A percentile compares a stretch with the other conserved stretches of the same genome.
Evolutionary conservation across 31 red algal species (phyloP).

Genomic region (Odonthalia washingtoniensis): DNA sequence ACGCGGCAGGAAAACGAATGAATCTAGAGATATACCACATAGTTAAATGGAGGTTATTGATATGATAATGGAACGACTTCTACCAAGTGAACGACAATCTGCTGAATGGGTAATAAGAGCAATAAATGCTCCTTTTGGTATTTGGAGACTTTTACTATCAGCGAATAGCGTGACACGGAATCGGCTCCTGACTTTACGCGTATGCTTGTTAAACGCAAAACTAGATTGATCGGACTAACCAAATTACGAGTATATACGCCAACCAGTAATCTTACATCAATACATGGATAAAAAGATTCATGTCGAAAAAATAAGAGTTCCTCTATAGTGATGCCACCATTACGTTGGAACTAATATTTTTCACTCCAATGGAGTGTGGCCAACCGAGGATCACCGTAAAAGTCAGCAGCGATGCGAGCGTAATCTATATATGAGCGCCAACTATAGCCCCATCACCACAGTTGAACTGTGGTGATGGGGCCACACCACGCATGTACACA

Average conservation of each 20-base stretch:
- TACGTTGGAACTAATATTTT: too few relatives aligned
- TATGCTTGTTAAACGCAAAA: neutral
- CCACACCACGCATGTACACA: too few relatives aligned
- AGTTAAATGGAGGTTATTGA: neutral
- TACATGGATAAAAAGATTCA: neutral
- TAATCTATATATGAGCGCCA: too few relatives aligned
- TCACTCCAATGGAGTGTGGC: neutral
- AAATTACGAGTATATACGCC: neutral
- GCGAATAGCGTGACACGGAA: neutral
- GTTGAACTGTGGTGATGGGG: too few relatives aligned
- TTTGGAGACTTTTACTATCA: neutral
- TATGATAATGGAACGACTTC: conserved; percentile 1
- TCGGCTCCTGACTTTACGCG: neutral
- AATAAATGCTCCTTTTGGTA: neutral
- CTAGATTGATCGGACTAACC: neutral
- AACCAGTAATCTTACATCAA: neutral
- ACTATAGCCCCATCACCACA: too few relatives aligned
- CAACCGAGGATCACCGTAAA: neutral
- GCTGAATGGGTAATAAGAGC: conserved; percentile 3
- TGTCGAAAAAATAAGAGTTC: neutral
- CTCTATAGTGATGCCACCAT: too few relatives aligned
- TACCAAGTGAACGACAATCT: conserved; percentile 4
- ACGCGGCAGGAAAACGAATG: neutral
- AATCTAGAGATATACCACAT: neutral
- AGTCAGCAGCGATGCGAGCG: too few relatives aligned